Evolutionary conservation across 2,329 filamentous ascomycete species (phyloP), one percentile per base, ranked within the genome.

Genomic region (Macroventuria anomochaeta): DNA sequence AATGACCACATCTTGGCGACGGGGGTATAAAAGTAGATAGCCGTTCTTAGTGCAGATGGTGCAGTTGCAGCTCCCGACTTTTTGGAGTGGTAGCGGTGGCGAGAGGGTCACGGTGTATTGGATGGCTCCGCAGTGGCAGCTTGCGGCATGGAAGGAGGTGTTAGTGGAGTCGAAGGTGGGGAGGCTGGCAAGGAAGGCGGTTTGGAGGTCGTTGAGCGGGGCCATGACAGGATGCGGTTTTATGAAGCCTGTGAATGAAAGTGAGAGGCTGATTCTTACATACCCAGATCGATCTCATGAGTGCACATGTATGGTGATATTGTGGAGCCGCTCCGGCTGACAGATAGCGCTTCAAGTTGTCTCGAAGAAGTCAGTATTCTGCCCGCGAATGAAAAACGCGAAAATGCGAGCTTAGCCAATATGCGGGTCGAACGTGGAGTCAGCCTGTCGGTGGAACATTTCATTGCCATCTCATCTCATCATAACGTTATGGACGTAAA

Each of bases 61-160:
- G 65, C 82, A 84, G 65, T 78, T 82, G 74, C 83, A 85, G 32
- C 76, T 63, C 28, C 78, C 44, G 2, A 82, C 74, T 51, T 74
- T 69, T 55, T 79, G 72, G 54, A 79, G 68, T 8, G 77, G 71
- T 23, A 84, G 72, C 15, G 81, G 77, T 26, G 81, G 80, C 28
- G 77, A 78, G 44, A 84, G 74, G 8, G 75, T 79, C 18, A 81
- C 71, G 4, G 76, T 74, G 63, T 81, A 80, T 58, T 76, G 73
- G 59, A 85, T 76, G 49, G 76, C 76, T 40, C 81, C 81, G 68
- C 82, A 85, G 67, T 84, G 82, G 60, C 81, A 84, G 49, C 77
- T 77, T 6, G 73, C 79, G 15, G 50, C 12, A 20, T 53, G 39
- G 7, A 20, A 37, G 11, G 42, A 48, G 11, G 38, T 42, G n/a